Conservation (phyloP, 345 rosid species). For the Nephelium lappaceum region DNA sequence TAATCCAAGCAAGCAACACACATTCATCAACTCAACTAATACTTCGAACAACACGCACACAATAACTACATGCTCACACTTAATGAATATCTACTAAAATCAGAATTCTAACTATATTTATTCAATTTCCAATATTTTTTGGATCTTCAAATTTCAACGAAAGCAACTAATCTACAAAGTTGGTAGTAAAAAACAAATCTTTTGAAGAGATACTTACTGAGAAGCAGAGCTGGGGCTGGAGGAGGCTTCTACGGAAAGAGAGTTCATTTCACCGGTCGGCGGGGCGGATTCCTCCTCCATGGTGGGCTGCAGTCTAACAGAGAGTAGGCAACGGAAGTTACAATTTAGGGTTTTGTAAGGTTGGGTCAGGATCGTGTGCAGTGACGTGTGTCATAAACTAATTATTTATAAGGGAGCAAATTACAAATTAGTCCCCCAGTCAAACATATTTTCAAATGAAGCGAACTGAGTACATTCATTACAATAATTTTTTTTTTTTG, state of each 20-base stretch:
- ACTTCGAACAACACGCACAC: neutral
- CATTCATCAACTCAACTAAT: neutral
- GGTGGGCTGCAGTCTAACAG: neutral
- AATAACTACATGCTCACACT: neutral
- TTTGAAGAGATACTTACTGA: neutral
- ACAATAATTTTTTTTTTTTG: too few species aligned
- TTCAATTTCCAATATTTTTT: neutral
- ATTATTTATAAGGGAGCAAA: too few species aligned
- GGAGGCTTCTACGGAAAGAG: neutral
- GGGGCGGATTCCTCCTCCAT: neutral
- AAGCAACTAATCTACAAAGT: neutral
- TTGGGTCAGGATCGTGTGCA: too few species aligned
- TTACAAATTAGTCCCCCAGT: too few species aligned
- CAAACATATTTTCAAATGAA: too few species aligned
- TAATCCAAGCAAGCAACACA: conserved; percentile 12
- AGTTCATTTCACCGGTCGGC: neutral
- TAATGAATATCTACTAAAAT: too few species aligned
- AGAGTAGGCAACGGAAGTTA: too few species aligned
- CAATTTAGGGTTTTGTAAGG: too few species aligned
- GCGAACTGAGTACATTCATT: too few species aligned
- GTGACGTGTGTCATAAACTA: too few species aligned
- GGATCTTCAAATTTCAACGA: neutral
- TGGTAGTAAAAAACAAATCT: neutral
- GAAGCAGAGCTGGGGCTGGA: conserved; percentile 3
- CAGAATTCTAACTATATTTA: too few species aligned